Base-by-base conservation (phyloP, 495 filamentous ascomycete species). In the Trichoderma parareesei region DNA sequence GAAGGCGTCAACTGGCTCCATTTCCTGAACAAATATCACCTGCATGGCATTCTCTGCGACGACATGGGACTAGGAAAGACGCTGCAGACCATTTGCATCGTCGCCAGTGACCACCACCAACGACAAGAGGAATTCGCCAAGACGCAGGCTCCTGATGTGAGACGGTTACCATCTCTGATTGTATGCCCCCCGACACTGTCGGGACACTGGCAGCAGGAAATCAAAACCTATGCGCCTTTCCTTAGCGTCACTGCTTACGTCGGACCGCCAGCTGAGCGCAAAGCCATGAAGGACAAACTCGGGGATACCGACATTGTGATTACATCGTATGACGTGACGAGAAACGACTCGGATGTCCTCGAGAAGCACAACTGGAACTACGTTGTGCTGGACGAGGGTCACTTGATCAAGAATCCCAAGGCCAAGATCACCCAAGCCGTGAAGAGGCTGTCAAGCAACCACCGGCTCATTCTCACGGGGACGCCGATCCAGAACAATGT, bases 11-110 rank as follows among this genome's bases (percentile, higher is more conserved):
- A 98, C 72, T 98, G 94, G 94, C 88, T 98, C 57, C 86, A 93
- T 61, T 98, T 98, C 80, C 87, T 98, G 68, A 98, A 98, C 71
- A 92, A 91, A 44, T 98, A 97, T 71, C 91, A 98, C 73, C 85
- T 98, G 16, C 94, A 98, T 68, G 94, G 94, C 46, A 96, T 98
- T 77, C 91, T 98, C 63, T 98, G 94, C 73, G 94, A 98, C 71
- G 94, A 98, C 72, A 98, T 98, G 94, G 94, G 94, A 68, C 90
- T 98, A 55, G 94, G 94, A 41, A 98, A 98, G 75, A 98, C 94
- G 1, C 80, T 98, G 27, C 94, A 98, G 75, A 98, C 94, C 0
- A 84, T 98, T 55, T 98, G 95, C 72, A 98, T 98, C 70, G 93
- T 98, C 59, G 93, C 94, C 9, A 96, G 91, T 77, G 94, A 98